Conservation (phyloP, 148 eudicot species). For the Silene conica region DNA sequence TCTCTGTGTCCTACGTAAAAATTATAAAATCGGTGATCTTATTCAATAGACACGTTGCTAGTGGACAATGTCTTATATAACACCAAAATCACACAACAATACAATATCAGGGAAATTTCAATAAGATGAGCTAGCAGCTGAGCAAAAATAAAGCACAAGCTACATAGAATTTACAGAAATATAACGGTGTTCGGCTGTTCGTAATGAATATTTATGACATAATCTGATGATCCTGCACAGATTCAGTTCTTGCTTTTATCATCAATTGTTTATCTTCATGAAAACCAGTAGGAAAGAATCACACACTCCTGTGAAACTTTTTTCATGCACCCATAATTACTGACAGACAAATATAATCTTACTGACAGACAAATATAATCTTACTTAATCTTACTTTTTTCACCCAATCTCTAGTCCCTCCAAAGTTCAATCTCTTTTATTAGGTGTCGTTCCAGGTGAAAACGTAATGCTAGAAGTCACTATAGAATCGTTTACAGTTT, state of each 20-base stretch:
- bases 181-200: not conserved
- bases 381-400: not conserved
- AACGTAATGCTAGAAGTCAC: not conserved
- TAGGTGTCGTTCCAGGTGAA: not conserved
- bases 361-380: not conserved
- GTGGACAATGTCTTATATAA: not conserved
- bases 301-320: not conserved
- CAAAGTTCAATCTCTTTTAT: not conserved
- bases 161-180: not conserved
- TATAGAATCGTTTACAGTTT: not conserved
- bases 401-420: not conserved
- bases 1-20: constrained; percentile 71
- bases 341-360: not conserved
- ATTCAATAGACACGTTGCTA: not conserved
- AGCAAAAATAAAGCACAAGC: not conserved
- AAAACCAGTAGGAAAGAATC: not conserved
- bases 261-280: not conserved
- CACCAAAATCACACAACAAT: constrained; percentile 57
- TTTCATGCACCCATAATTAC: not conserved
- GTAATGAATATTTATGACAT: not conserved
- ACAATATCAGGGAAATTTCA: constrained; percentile 25
- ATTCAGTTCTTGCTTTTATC: not conserved
- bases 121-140: not conserved
- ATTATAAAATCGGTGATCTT: not conserved
- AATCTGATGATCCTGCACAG: not conserved